A percentile compares a stretch with the other conserved stretches of the same genome.
Evolutionary conservation across 179 eudicot genomes (phyloP).

Genomic region (Pouteria campechiana): DNA sequence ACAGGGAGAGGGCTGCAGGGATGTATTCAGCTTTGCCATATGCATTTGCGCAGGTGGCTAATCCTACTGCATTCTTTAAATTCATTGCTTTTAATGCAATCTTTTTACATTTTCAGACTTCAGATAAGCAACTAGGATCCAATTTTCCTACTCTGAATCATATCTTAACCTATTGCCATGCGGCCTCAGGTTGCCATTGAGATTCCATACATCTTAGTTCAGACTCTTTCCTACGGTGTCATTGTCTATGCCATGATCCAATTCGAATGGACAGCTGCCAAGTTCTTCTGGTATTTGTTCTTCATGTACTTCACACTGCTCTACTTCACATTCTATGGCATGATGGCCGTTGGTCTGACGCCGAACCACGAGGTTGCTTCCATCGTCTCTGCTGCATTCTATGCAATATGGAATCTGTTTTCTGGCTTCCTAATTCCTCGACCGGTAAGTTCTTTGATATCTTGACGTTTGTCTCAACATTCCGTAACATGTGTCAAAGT

Average conservation of each 20-base stretch:
- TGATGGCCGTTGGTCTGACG: constrained; percentile 18
- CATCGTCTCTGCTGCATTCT: constrained; percentile 9
- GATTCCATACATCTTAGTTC: constrained; percentile 6
- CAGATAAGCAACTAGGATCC: too few relatives aligned
- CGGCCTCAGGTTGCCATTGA: constrained; percentile 18
- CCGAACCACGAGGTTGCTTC: constrained; percentile 11
- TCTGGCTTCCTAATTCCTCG: constrained; percentile 14
- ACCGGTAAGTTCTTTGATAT: constrained; percentile 16
- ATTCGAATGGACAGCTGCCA: constrained; percentile 11
- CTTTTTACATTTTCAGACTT: too few relatives aligned
- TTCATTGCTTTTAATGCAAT: too few relatives aligned
- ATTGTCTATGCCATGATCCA: constrained; percentile 16
- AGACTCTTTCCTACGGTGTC: constrained; percentile 6
- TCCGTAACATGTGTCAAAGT: too few relatives aligned
- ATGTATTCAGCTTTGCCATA: constrained; percentile 86
- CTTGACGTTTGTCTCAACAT: too few relatives aligned
- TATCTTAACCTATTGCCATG: too few relatives aligned
- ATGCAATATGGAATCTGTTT: constrained; percentile 15
- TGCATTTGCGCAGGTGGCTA: constrained; percentile 76
- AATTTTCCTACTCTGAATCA: too few relatives aligned
- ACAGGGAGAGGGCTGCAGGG: constrained; percentile 90
- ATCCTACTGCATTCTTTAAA: too few relatives aligned
- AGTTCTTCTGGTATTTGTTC: constrained; percentile 16
- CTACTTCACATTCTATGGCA: constrained; percentile 13
- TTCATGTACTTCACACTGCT: constrained; percentile 11